Evolutionary conservation across 2,329 filamentous ascomycete species (phyloP), one percentile per base, ranked within the genome.

Genomic region (Zymoseptoria brevis): DNA sequence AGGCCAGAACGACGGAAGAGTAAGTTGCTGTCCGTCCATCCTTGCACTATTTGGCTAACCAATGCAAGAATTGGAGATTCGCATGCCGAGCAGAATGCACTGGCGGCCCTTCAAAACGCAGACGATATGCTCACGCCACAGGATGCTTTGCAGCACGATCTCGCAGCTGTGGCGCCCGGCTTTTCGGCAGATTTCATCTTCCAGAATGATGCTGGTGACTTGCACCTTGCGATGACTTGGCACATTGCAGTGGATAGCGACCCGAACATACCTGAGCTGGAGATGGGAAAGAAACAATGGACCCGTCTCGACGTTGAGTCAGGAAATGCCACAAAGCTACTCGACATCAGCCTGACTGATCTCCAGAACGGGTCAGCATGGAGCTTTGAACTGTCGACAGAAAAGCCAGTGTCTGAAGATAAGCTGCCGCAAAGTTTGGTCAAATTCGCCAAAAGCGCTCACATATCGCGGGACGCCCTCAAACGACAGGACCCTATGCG

Each of bases 121-220:
- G 55, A 57, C 8, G 53, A 62, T 19, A 49, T 72, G 3, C 59
- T 73, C 16, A 54, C 49, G 4, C 69, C 72, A 3, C 55, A 58
- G 5, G 64, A 67, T 48, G 54, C 59, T 8, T 65, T 66, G 50
- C 52, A 59, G 22, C 24, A 53, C 4, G 24, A 64, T 19, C 65
- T 73, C 5, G 26, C 55, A 21, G 67, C 69, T 1, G 66, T 72
- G 19, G 60, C 60, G 41, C 71, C 72, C 8, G 56, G 60, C 41
- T 71, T 68, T 55, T 61, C 66, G n/a, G 69, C 65, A n/a, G 58
- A 57, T 0, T 71, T 74, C 60, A 63, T 61, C 16, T 69, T 74
- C 30, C 62, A 59, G 1, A 57, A 68, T 48, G 52, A 55, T 16
- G 56, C 57, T 8, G 66, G 69, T 19, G 57, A 70, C 35, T 30